Base-by-base conservation (phyloP, 164 flowering plant genomes). In the Tetrastigma voinierianum region DNA sequence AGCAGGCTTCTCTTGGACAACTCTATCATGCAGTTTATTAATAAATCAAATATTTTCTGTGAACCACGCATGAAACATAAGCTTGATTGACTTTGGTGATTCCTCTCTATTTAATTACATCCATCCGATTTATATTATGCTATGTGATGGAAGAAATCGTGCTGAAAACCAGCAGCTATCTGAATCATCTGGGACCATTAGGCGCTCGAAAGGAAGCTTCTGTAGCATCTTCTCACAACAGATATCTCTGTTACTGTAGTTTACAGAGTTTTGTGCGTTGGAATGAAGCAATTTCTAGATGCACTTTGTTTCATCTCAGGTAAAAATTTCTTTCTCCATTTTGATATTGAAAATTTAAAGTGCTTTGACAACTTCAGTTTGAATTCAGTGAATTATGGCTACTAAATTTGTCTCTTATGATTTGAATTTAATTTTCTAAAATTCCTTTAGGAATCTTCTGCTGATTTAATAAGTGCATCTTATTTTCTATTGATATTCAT, bases 181-280 rank as follows among this genome's bases (percentile, higher is more conserved):
- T 46, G 96, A 90, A n/a, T 84, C 95, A 61, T 64, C 77, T 64
- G 97, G 98, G 59, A 77, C 93, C 55, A 84, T 90, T 72, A 96
- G 97, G 46, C 95, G 96, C 60, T 83, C 99, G 48, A 96, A 83
- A 83, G n/a, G 93, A n/a, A 67, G 90, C 95, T 78, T 79, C 96
- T n/a, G 72, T 88, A 59, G 73, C 90, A 60, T 78, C 96, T 76
- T 81, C 92, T 21, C 87, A 81, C 46, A 87, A 79, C 98, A 96
- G 78, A 93, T 96, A 74, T 96, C n/a, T n/a, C 97, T 70, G 98
- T 96, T 67, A 86, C 98, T 49, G 95, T 93, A 66, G 97, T 96
- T n/a, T 59, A 93, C 98, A 56, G 99, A 93, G 80, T 87, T 96
- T n/a, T 78, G 95, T 96, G 19, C 97, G 97, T n/a, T 96, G 99